Conservation (phyloP, 805 yeast genomes). For the Zygosaccharomyces rouxii region DNA sequence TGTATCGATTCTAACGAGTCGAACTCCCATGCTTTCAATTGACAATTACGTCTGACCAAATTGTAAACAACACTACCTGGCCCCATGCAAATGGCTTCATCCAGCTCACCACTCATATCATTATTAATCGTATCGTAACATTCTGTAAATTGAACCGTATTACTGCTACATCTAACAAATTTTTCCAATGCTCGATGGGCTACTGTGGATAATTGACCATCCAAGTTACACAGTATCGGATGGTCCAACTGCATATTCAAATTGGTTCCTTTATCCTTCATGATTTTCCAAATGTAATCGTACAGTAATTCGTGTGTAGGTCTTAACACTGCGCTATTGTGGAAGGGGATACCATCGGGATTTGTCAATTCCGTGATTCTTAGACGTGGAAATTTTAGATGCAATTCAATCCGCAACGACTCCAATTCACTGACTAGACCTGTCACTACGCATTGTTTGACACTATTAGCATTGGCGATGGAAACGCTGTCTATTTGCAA, state of each 20-base stretch:
- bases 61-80: conserved; percentile 33
- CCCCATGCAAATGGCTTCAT: conserved; percentile 29
- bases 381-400: conserved; percentile 21
- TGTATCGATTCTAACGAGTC: conserved; percentile 27
- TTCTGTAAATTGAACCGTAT: conserved; percentile 33
- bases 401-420: conserved; percentile 23
- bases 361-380: conserved; percentile 30
- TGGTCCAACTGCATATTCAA: conserved; percentile 24
- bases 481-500: conserved; percentile 22
- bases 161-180: conserved; percentile 33
- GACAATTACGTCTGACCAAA: conserved; percentile 28
- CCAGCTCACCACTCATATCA: conserved; percentile 12
- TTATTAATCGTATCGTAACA: conserved; percentile 32
- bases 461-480: conserved; percentile 33
- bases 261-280: conserved; percentile 28
- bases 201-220: conserved; percentile 27
- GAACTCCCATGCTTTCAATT: conserved; percentile 22
- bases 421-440: conserved; percentile 30
- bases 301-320: conserved; percentile 33
- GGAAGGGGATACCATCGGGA: conserved; percentile 34
- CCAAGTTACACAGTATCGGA: conserved; percentile 32
- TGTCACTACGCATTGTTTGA: conserved; percentile 34
- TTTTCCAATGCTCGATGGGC: conserved; percentile 33
- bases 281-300: conserved; percentile 32
- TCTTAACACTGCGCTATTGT: conserved; percentile 30